phyloP scores from a whole-genome alignment of 805 yeast genomes.

The Dipodascus geniculatus region DNA sequence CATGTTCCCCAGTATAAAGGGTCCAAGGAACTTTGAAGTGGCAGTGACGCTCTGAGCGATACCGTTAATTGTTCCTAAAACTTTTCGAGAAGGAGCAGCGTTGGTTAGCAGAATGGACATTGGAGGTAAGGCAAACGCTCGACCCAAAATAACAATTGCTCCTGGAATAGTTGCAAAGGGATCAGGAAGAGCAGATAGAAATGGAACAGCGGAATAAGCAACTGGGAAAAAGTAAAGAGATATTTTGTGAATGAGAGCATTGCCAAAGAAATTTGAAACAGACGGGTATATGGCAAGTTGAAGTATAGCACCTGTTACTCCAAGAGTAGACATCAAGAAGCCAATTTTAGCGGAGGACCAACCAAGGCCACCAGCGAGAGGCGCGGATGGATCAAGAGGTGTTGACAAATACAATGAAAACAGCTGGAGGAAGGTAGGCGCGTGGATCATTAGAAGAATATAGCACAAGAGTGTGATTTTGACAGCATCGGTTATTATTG shows the following conservation, averaged over 20 bases:
- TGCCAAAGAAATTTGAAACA: slow-evolving; percentile 36
- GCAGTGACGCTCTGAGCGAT: slow-evolving; percentile 15
- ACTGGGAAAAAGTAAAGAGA: slow-evolving; percentile 35
- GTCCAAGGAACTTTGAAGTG: slow-evolving; percentile 15
- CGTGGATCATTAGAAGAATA: slow-evolving; percentile 32
- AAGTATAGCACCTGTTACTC: slow-evolving; percentile 39
- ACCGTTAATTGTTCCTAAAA: slow-evolving; percentile 19
- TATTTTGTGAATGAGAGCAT: slow-evolving; percentile 33
- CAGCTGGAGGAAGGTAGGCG: slow-evolving; percentile 40
- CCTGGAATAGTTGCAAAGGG: slow-evolving; percentile 8
- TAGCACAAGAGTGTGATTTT: slow-evolving; percentile 14
- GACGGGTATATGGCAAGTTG: slow-evolving; percentile 40
- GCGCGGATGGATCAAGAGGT: slow-evolving; percentile 12
- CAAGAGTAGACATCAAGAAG: slow-evolving; percentile 37
- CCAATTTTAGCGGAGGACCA: slow-evolving; percentile 39
- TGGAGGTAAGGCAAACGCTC: slow-evolving; percentile 19
- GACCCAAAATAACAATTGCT: slow-evolving; percentile 12
- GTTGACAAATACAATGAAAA: slow-evolving; percentile 42
- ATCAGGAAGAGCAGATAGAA: slow-evolving; percentile 20
- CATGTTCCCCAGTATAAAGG: slow-evolving; percentile 16
- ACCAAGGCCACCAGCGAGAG: slow-evolving; percentile 38
- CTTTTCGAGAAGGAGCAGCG: slow-evolving; percentile 16
- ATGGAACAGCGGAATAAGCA: slow-evolving; percentile 37
- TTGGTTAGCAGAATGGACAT: slow-evolving; percentile 18
- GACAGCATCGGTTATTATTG: slow-evolving; percentile 9